A percentile compares a stretch with the other conserved stretches of the same genome.
These are phyloP conservation scores for Beauveria bassiana DNA, from an alignment of 2,329 filamentous ascomycete species.

Conservation along the genomic window DNA sequence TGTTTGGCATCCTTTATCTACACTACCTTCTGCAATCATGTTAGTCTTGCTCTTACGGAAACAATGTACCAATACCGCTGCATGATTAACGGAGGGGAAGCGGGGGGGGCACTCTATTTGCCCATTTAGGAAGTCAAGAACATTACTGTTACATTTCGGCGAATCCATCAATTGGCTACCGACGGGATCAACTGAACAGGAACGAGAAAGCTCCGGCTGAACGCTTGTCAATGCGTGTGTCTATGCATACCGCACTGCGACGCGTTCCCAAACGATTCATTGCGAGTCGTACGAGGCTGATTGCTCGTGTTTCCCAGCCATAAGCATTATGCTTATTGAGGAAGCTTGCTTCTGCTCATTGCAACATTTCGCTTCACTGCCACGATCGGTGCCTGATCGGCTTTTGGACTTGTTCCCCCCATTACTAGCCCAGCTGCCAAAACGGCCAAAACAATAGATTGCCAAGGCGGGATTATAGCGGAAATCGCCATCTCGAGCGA, in stretches of 20 bases:
- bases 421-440: neutral
- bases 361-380: neutral
- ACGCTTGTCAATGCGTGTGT: neutral
- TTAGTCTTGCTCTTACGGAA: neutral
- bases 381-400: neutral
- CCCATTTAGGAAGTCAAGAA: neutral
- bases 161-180: neutral
- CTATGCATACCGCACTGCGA: neutral
- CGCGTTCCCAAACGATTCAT: neutral
- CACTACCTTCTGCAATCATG: neutral
- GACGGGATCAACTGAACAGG: neutral
- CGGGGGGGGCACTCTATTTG: neutral
- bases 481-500: neutral
- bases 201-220: neutral
- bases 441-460: neutral
- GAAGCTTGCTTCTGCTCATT: neutral
- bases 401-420: neutral
- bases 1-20: neutral
- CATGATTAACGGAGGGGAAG: neutral
- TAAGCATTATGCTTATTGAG: neutral
- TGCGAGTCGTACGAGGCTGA: neutral
- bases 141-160: neutral
- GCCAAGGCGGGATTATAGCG: neutral
- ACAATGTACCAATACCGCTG: neutral
- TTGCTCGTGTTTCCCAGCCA: neutral